phyloP scores from a whole-genome alignment of 371 early-diverging fungal species.

The Mucor indicus region DNA sequence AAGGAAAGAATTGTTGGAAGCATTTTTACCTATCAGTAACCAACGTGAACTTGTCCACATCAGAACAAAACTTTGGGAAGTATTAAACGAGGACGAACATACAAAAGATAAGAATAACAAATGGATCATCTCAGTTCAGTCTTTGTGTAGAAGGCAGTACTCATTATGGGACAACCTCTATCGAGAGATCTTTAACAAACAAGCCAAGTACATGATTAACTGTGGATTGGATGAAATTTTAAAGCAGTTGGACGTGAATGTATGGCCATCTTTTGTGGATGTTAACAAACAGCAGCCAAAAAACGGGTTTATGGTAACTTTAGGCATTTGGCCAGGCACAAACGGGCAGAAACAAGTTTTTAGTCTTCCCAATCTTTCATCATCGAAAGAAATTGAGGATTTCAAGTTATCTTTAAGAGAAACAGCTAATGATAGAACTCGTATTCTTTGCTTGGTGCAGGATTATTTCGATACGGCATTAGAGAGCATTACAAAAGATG shows the following conservation, averaged over 20 bases:
- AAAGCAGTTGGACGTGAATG: slow-evolving; percentile 28
- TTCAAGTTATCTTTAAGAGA: slow-evolving; percentile 26
- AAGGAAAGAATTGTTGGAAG: slow-evolving; percentile 16
- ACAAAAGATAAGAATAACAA: slow-evolving; percentile 7
- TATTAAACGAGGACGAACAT: slow-evolving; percentile 30
- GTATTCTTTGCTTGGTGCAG: slow-evolving; percentile 14
- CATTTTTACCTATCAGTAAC: slow-evolving; percentile 34
- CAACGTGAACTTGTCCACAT: slow-evolving; percentile 31
- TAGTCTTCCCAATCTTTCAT: slow-evolving; percentile 24
- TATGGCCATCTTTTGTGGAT: slow-evolving; percentile 30
- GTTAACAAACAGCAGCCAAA: slow-evolving; percentile 3
- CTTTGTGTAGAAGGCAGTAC: slow-evolving; percentile 28
- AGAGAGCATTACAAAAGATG: slow-evolving; percentile 15
- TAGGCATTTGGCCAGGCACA: slow-evolving; percentile 17
- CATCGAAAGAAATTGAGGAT: slow-evolving; percentile 18
- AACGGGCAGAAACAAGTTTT: slow-evolving; percentile 8
- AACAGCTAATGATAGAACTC: slow-evolving; percentile 25
- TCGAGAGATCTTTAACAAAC: slow-evolving; percentile 31
- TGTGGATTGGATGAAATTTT: slow-evolving; percentile 22
- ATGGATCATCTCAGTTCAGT: slow-evolving; percentile 17
- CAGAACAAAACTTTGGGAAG: slow-evolving; percentile 33
- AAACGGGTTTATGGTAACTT: slow-evolving; percentile 8
- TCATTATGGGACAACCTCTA: slow-evolving; percentile 43
- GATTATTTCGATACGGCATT: slow-evolving; percentile 22
- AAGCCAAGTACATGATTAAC: slow-evolving; percentile 36